Conservation (phyloP, 192 early-diverging fungal species). For the Obelidium mucronatum region DNA sequence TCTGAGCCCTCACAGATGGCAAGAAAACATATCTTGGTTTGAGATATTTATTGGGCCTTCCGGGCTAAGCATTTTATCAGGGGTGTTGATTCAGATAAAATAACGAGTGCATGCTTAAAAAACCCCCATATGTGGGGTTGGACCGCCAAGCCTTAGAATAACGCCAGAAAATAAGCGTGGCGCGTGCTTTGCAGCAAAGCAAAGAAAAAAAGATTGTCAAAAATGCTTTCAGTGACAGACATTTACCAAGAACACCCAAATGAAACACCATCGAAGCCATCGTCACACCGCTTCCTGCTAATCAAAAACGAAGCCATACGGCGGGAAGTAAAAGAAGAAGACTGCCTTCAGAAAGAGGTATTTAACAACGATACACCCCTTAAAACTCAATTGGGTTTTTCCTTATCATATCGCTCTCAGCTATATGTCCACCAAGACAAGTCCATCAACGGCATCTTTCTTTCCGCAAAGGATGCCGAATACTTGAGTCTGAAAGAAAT, state of each 20-base stretch:
- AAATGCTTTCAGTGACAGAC: not conserved
- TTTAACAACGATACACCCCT: not conserved
- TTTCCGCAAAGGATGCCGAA: not conserved
- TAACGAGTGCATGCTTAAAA: not conserved
- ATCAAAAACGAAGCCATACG: conserved; percentile 6
- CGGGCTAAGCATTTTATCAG: not conserved
- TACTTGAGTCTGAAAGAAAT: conserved; percentile 3
- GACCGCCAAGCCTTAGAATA: not conserved
- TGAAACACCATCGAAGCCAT: conserved; percentile 5
- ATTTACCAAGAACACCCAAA: not conserved
- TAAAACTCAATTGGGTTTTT: not conserved
- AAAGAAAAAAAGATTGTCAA: not conserved
- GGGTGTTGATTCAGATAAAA: not conserved
- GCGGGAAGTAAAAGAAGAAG: conserved; percentile 7
- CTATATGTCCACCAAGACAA: conserved; percentile 28
- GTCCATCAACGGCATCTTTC: conserved; percentile 25
- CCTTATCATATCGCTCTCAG: not conserved
- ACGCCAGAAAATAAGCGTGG: not conserved
- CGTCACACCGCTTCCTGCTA: conserved; percentile 26
- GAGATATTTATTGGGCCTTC: too few relatives aligned
- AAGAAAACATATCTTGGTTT: too few relatives aligned
- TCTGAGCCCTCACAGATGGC: too few relatives aligned
- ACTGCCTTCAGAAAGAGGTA: conserved; percentile 27
- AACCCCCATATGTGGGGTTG: not conserved
- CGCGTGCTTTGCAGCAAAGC: not conserved